phyloP scores from a whole-genome alignment of 192 early-diverging fungal species.

The Linnemannia hyalina region DNA sequence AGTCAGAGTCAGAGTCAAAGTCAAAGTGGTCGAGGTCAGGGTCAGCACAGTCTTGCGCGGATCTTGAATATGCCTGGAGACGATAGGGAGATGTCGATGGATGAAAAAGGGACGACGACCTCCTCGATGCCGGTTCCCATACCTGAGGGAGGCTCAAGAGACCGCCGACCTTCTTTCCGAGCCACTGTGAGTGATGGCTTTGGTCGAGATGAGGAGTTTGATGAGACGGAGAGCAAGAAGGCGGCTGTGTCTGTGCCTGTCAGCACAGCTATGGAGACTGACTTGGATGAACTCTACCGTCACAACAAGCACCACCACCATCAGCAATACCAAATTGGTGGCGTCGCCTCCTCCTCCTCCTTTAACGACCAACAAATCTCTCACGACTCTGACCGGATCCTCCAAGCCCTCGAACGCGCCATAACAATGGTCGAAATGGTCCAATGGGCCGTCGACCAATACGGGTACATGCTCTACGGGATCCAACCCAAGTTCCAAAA shows the following conservation, averaged over 20 bases:
- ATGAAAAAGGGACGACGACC: not conserved
- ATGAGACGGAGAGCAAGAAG: not conserved
- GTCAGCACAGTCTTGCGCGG: slow-evolving; percentile 9
- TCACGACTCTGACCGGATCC: slow-evolving; percentile 22
- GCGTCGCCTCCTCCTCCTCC: not conserved
- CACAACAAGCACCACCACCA: not conserved
- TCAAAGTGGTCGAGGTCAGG: slow-evolving; percentile 14
- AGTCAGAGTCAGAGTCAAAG: slow-evolving; percentile 11
- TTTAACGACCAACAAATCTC: not conserved
- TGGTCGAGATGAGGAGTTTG: not conserved
- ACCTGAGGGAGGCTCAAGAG: not conserved
- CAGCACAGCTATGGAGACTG: not conserved
- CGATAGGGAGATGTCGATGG: slow-evolving; percentile 23
- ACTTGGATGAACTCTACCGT: not conserved
- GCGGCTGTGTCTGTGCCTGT: not conserved
- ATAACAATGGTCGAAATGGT: slow-evolving; percentile 36
- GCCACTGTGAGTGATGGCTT: not conserved
- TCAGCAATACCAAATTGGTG: not conserved
- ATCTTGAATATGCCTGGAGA: slow-evolving; percentile 26
- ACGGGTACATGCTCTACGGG: slow-evolving; percentile 63
- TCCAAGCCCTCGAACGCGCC: slow-evolving; percentile 28
- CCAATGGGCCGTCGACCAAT: slow-evolving; percentile 69
- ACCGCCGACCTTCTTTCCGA: not conserved
- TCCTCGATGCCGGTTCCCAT: not conserved
- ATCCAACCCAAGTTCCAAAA: slow-evolving; percentile 59